Base-by-base conservation (phyloP, 257 asterid genomes). In the Jacaranda copaia region DNA sequence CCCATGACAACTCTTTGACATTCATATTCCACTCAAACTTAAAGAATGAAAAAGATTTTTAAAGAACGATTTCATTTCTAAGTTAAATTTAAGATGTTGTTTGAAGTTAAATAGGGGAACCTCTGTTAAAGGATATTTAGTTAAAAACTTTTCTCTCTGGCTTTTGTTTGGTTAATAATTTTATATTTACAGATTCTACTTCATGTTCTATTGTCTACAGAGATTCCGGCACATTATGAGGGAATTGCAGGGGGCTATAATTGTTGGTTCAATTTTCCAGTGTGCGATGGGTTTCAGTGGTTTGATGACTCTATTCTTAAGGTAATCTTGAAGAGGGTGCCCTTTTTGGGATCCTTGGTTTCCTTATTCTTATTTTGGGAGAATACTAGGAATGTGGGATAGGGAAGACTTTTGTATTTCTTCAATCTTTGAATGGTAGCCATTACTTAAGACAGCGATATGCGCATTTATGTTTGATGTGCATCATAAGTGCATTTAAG, bases 181-280 rank as follows among this genome's bases (percentile, higher is more conserved):
- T 66, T 32, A 56, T 55, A 68, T 52, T 56, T 52, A 18, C 42
- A 64, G 52, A 40, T 65, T 81, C 10, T 46, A 48, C 79, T 70
- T 42, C 63, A 39, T 75, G 70, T 43, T 78, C 42, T 43, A 74
- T 82, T 78, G 67, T 71, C 56, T 66, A 16, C 89, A 96, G 99
- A 93, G 93, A 89, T 96, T 96, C 89, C 86, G 89, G 88, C 89
- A 89, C 87, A 91, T 86, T 78, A 96, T 96, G 98, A 89, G 90
- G 89, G 99, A 96, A 82, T 61, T 96, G 74, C 99, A 96, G 79
- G 99, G 99, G 63, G 98, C 97, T 67, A 90, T 93, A 82, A 96
- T 96, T 78, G 86, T 96, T 73, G 93, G 95, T 69, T 93, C 98
- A 65, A 68, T 91, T 71, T 88, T 93, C 86, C 99, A 96, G 85